phyloP scores from a whole-genome alignment of 345 rosid genomes.

The Turnera subulata region DNA sequence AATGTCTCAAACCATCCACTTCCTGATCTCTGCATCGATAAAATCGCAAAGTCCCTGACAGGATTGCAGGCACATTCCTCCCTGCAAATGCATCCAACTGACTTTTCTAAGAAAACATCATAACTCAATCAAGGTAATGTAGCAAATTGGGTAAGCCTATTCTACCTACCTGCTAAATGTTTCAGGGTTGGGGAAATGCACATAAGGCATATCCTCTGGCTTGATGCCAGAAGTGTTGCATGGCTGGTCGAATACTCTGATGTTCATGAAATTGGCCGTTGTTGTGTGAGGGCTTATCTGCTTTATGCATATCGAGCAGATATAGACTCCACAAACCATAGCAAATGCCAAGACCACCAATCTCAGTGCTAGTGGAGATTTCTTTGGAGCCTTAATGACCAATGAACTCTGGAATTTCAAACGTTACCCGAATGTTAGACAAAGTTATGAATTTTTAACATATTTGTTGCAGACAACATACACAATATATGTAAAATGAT shows the following conservation, averaged over 20 bases:
- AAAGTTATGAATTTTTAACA: too few species aligned
- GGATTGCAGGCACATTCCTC: slow-evolving; percentile 38
- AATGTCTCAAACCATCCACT: slow-evolving; percentile 46
- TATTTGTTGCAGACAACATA: too few species aligned
- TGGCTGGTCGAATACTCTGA: slow-evolving; percentile 14
- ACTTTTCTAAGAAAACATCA: too few species aligned
- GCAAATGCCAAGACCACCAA: slow-evolving; percentile 30
- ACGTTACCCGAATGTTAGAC: not conserved
- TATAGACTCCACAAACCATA: slow-evolving; percentile 35
- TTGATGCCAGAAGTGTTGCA: slow-evolving; percentile 21
- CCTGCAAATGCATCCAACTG: slow-evolving; percentile 8
- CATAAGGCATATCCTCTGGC: slow-evolving; percentile 23
- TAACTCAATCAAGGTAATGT: too few species aligned
- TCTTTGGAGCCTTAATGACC: slow-evolving; percentile 30
- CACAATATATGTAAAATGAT: not conserved
- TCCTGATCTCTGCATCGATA: slow-evolving; percentile 44
- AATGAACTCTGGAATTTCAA: slow-evolving; percentile 25
- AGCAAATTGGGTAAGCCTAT: too few species aligned
- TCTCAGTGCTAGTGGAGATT: slow-evolving; percentile 26
- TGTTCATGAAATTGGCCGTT: slow-evolving; percentile 13
- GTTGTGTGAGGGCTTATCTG: slow-evolving; percentile 21
- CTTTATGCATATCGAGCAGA: slow-evolving; percentile 32
- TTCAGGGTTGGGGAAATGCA: slow-evolving; percentile 31
- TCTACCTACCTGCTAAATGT: slow-evolving; percentile 27
- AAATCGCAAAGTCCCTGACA: slow-evolving; percentile 32